Conservation (phyloP, 805 yeast species). For the Grigorovia jiainica region DNA sequence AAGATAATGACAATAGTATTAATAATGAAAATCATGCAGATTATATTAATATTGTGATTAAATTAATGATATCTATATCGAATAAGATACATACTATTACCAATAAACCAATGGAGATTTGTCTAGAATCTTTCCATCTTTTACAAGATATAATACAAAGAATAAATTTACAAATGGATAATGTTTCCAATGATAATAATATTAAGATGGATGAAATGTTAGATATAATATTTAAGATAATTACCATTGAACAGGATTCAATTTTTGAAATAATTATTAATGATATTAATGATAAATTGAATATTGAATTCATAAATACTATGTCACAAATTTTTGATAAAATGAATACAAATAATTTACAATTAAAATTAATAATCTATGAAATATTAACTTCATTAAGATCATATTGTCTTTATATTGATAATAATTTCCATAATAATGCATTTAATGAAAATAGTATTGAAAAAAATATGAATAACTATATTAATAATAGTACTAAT, state of each 20-base stretch:
- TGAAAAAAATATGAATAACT: not conserved
- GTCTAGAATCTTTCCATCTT: conserved; percentile 9
- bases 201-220: conserved; percentile 2
- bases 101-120: conserved; percentile 5
- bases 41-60: conserved; percentile 16
- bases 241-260: conserved; percentile 23
- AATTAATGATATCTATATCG: conserved; percentile 16
- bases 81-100: conserved; percentile 8
- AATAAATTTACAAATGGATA: conserved; percentile 9
- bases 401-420: conserved; percentile 19
- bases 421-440: not conserved
- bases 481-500: not conserved
- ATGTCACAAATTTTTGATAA: conserved; percentile 20
- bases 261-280: conserved; percentile 15
- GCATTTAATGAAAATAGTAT: too few relatives aligned
- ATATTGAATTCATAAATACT: conserved; percentile 8
- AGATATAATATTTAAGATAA: conserved; percentile 19
- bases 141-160: conserved; percentile 9
- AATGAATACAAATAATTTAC: conserved; percentile 19
- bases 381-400: conserved; percentile 25
- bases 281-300: not conserved
- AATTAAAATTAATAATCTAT: conserved; percentile 23
- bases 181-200: conserved; percentile 7
- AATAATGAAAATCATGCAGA: not conserved
- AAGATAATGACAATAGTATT: not conserved